Evolutionary conservation across 257 asterid genomes (phyloP).

Genomic region (Linderniella brevidens): DNA sequence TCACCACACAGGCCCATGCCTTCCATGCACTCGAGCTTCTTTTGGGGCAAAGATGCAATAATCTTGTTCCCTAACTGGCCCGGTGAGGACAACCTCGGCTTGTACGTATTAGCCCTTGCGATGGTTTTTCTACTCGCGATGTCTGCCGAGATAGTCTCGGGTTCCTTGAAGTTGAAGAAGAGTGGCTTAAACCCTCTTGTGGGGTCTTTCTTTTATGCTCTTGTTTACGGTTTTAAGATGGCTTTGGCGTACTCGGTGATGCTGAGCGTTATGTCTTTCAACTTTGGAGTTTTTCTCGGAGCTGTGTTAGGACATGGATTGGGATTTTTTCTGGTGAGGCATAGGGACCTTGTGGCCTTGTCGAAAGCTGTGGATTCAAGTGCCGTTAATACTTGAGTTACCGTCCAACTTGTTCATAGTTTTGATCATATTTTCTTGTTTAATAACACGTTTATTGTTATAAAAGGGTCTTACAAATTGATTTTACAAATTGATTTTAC

Average conservation of each 20-base stretch:
- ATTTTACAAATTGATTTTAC: too few relatives aligned
- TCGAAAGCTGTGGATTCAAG: constrained; percentile 1
- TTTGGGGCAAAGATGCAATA: constrained; percentile 45
- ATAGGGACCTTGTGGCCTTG: constrained; percentile 10
- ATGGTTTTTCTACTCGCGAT: constrained; percentile 29
- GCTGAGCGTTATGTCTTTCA: constrained; percentile 70
- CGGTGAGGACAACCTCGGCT: constrained; percentile 26
- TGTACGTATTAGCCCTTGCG: constrained; percentile 39
- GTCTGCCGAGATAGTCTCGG: constrained; percentile 27
- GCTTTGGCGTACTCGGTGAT: constrained; percentile 53
- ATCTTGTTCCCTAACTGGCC: constrained; percentile 59
- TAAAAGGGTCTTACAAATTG: too few relatives aligned
- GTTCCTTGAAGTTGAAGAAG: constrained; percentile 10
- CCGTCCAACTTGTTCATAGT: too few relatives aligned
- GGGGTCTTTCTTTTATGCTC: constrained; percentile 18
- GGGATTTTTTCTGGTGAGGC: constrained; percentile 28
- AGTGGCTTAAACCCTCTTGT: constrained; percentile 11
- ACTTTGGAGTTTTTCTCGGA: constrained; percentile 41
- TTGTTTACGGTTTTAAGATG: constrained; percentile 34
- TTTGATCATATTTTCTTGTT: too few relatives aligned
- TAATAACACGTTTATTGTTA: too few relatives aligned
- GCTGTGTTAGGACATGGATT: constrained; percentile 47
- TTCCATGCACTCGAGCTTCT: constrained; percentile 33
- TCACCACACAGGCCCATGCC: constrained; percentile 9
- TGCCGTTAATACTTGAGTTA: too few relatives aligned